These are phyloP conservation scores for Suillus brevipes DNA, from an alignment of 768 basidiomycete genomes.

Conservation along the genomic window DNA sequence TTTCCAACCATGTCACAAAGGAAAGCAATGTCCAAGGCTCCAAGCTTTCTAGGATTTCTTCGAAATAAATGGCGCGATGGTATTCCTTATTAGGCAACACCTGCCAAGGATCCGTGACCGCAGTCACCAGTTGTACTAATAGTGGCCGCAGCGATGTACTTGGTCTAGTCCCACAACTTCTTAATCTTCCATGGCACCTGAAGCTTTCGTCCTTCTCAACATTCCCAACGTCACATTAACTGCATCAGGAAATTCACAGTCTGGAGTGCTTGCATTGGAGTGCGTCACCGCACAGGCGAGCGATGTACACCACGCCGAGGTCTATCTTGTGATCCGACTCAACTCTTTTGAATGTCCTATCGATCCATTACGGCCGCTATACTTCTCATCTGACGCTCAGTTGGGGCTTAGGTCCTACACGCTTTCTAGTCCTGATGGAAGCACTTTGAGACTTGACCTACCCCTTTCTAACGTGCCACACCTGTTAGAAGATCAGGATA, in stretches of 20 bases:
- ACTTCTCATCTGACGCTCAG: slow-evolving; percentile 23
- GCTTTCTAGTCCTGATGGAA: slow-evolving; percentile 27
- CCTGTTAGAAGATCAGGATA: slow-evolving; percentile 55
- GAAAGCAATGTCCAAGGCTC: too few species aligned
- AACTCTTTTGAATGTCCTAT: slow-evolving; percentile 57
- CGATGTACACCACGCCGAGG: slow-evolving; percentile 38
- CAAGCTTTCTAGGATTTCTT: too few species aligned
- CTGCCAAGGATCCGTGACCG: too few species aligned
- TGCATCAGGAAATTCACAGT: slow-evolving; percentile 32
- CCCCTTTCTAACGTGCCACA: slow-evolving; percentile 33
- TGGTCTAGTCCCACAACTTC: background rate
- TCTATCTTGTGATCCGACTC: slow-evolving; percentile 66
- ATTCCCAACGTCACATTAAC: slow-evolving; percentile 49
- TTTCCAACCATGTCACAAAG: too few species aligned
- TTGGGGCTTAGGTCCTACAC: slow-evolving; percentile 30
- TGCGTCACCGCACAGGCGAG: slow-evolving; percentile 48
- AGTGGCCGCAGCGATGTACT: too few species aligned
- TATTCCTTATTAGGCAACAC: too few species aligned
- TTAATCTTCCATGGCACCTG: slow-evolving; percentile 18
- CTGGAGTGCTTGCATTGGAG: slow-evolving; percentile 55
- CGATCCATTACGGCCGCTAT: slow-evolving; percentile 54
- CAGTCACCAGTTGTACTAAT: too few species aligned
- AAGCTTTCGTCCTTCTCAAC: slow-evolving; percentile 57
- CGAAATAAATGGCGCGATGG: too few species aligned
- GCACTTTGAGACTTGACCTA: slow-evolving; percentile 23